Percentiles rank a stretch among this genome's conserved stretches.
These are phyloP conservation scores for Sugiyamaella boreocaroliniensis DNA, from an alignment of 805 yeast genomes.

Conservation along the genomic window DNA sequence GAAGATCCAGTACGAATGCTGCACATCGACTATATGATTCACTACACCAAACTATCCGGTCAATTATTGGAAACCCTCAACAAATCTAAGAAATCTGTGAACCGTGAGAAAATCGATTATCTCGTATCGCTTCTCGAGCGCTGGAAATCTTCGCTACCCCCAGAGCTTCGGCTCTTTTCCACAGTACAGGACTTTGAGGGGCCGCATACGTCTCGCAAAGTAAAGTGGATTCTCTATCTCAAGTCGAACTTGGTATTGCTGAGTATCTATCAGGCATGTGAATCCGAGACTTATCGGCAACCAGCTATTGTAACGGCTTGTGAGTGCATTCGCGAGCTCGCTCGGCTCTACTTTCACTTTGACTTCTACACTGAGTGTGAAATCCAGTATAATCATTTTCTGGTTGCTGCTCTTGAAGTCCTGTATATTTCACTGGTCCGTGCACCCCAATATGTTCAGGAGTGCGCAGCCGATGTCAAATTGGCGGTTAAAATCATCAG, in stretches of 20 bases:
- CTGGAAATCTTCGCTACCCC: slow-evolving; percentile 18
- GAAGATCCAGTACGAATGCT: slow-evolving; percentile 17
- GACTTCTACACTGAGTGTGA: slow-evolving; percentile 20
- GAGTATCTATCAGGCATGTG: slow-evolving; percentile 16
- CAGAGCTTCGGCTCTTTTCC: slow-evolving; percentile 9
- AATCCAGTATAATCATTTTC: slow-evolving; percentile 24
- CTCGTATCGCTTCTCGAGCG: slow-evolving; percentile 11
- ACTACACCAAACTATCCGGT: slow-evolving; percentile 17
- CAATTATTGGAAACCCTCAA: slow-evolving; percentile 10
- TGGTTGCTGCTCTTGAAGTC: slow-evolving; percentile 23
- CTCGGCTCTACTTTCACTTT: slow-evolving; percentile 16
- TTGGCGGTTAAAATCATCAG: slow-evolving; percentile 20
- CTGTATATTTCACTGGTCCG: slow-evolving; percentile 19
- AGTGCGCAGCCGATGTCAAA: slow-evolving; percentile 18
- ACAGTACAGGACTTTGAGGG: slow-evolving; percentile 1
- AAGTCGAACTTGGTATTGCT: slow-evolving; percentile 14
- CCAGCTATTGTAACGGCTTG: slow-evolving; percentile 22
- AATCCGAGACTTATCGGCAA: slow-evolving; percentile 11
- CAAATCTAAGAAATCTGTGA: slow-evolving; percentile 7
- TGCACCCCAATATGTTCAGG: slow-evolving; percentile 18
- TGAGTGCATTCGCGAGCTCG: slow-evolving; percentile 20
- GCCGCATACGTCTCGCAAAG: slow-evolving; percentile 10
- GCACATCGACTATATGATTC: slow-evolving; percentile 21
- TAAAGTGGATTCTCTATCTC: slow-evolving; percentile 10
- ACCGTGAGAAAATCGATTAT: slow-evolving; percentile 13